Evolutionary conservation across 495 filamentous ascomycete species (phyloP).

Genomic region (Penicillium ochrochloron): DNA sequence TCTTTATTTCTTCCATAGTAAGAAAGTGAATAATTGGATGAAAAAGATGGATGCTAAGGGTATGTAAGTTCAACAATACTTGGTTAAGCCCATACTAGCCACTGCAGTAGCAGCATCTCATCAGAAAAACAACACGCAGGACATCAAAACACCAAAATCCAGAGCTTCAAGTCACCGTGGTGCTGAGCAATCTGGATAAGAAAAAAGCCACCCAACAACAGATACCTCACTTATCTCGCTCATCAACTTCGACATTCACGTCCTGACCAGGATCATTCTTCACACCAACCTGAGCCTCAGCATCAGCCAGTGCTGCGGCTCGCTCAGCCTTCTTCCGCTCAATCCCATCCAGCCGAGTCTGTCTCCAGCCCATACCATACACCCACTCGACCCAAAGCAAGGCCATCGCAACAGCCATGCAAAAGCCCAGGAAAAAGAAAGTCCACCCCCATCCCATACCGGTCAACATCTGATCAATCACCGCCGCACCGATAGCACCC

Average conservation of each 20-base stretch:
- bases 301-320: slow-evolving; percentile 13
- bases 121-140: not conserved
- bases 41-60: not conserved
- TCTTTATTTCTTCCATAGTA: not conserved
- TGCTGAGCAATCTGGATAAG: not conserved
- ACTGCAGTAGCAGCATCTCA: not conserved
- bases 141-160: not conserved
- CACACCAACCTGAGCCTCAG: not conserved
- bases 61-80: not conserved
- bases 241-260: not conserved
- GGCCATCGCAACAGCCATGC: slow-evolving; percentile 41
- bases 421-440: slow-evolving; percentile 52
- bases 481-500: slow-evolving; percentile 63
- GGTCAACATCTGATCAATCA: slow-evolving; percentile 63
- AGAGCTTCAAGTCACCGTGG: not conserved
- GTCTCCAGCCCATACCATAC: slow-evolving; percentile 48
- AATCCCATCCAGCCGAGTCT: slow-evolving; percentile 32
- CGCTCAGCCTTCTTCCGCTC: slow-evolving; percentile 20
- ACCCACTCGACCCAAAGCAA: slow-evolving; percentile 37
- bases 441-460: slow-evolving; percentile 66
- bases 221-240: not conserved
- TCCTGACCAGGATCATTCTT: not conserved
- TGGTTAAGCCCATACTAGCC: not conserved
- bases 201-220: not conserved
- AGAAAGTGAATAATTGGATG: not conserved